These are phyloP conservation scores for Trichoderma asperelloides DNA, from an alignment of 495 filamentous ascomycete species.

Conservation along the genomic window DNA sequence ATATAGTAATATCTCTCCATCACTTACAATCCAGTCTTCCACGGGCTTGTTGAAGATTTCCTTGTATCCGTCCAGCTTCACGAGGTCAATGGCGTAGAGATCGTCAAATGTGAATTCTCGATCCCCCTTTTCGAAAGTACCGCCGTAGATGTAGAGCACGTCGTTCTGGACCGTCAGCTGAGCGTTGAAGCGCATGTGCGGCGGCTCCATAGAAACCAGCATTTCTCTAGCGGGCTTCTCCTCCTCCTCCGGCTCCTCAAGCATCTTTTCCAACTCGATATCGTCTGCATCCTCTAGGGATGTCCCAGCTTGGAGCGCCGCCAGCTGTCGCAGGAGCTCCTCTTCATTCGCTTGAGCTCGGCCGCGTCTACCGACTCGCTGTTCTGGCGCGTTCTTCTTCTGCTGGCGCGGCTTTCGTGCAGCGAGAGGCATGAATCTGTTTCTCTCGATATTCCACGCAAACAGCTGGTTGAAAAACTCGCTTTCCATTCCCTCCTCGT, in stretches of 20 bases:
- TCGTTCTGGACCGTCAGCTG: slow-evolving; percentile 87
- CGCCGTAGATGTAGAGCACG: slow-evolving; percentile 84
- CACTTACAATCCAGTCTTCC: slow-evolving; percentile 69
- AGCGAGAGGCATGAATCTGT: slow-evolving; percentile 80
- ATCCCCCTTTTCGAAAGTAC: slow-evolving; percentile 90
- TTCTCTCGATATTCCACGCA: slow-evolving; percentile 89
- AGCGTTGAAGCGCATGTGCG: slow-evolving; percentile 81
- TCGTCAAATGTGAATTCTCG: slow-evolving; percentile 92
- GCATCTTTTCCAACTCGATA: slow-evolving; percentile 43
- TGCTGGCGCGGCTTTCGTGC: slow-evolving; percentile 63
- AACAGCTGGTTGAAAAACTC: slow-evolving; percentile 88
- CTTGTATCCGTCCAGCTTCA: slow-evolving; percentile 83
- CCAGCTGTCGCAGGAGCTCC: slow-evolving; percentile 76
- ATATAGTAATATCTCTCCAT: too few relatives aligned
- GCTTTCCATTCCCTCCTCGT: slow-evolving; percentile 89
- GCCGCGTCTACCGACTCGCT: slow-evolving; percentile 52
- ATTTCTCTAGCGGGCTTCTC: slow-evolving; percentile 43
- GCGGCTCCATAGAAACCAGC: slow-evolving; percentile 62
- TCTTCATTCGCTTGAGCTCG: slow-evolving; percentile 79
- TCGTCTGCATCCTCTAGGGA: slow-evolving; percentile 47
- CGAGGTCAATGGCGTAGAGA: slow-evolving; percentile 82
- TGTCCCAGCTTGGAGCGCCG: slow-evolving; percentile 63
- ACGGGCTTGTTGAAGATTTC: slow-evolving; percentile 78
- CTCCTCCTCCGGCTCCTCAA: slow-evolving; percentile 36
- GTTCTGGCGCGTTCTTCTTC: slow-evolving; percentile 30